Percentiles rank a stretch among this genome's conserved stretches.
Conservation (phyloP, 148 eudicot species). For the Rhododendron vialii region DNA sequence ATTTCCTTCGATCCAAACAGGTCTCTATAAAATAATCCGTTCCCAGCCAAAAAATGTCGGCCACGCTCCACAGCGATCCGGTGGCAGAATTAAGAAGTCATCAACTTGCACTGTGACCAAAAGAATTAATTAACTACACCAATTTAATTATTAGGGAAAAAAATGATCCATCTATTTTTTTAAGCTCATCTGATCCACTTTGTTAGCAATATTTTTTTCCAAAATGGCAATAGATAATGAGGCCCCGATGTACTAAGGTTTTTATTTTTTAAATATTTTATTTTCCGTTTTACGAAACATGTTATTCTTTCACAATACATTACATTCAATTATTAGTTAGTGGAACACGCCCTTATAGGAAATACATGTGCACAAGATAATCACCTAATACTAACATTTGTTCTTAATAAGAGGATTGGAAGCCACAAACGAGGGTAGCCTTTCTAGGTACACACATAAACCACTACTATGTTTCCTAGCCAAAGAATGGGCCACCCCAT, state of each 20-base stretch:
- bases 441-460: background rate
- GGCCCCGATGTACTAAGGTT: no score
- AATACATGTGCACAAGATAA: background rate
- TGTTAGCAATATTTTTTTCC: background rate
- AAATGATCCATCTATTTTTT: background rate
- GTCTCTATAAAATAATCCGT: background rate
- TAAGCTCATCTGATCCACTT: background rate
- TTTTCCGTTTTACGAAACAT: no score
- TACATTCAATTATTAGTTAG: no score
- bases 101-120: slow-evolving; percentile 1
- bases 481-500: no score
- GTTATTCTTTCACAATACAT: no score
- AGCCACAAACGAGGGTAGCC: background rate
- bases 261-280: no score
- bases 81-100: background rate
- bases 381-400: background rate
- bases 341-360: no score
- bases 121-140: background rate
- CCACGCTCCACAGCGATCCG: background rate
- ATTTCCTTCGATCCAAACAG: slow-evolving; percentile 8
- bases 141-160: background rate
- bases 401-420: no score
- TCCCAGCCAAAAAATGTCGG: slow-evolving; percentile 20
- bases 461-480: no score
- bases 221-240: background rate